phyloP scores from a whole-genome alignment of 768 basidiomycete genomes.

The Auricularia sp. region DNA sequence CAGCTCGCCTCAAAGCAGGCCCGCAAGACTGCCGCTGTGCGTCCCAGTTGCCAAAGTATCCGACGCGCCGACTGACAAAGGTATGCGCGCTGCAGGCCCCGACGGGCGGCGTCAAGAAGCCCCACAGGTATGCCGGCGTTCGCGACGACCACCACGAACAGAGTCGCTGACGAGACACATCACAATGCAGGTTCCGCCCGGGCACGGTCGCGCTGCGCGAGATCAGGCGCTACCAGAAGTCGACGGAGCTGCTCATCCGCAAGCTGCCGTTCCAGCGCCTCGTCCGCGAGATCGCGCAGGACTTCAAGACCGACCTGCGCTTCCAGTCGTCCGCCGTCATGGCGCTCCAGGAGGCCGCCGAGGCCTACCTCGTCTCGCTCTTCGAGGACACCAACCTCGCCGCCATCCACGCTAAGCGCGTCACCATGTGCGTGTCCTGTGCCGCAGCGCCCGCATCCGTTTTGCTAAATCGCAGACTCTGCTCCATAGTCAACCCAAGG shows the following conservation, averaged over 20 bases:
- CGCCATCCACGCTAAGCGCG: slow-evolving; percentile 46
- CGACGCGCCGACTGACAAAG: background rate
- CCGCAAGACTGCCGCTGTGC: slow-evolving; percentile 44
- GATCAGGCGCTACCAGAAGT: slow-evolving; percentile 42
- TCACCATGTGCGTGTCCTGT: slow-evolving; percentile 24
- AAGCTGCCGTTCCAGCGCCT: slow-evolving; percentile 41
- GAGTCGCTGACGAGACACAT: background rate
- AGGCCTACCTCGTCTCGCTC: slow-evolving; percentile 63
- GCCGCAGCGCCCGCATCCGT: too few species aligned
- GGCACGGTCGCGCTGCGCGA: slow-evolving; percentile 72
- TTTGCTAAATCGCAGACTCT: too few species aligned
- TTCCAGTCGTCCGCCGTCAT: slow-evolving; percentile 65
- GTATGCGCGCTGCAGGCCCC: slow-evolving; percentile 24
- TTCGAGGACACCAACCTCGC: slow-evolving; percentile 62
- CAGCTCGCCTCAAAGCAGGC: slow-evolving; percentile 40
- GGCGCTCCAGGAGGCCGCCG: slow-evolving; percentile 40
- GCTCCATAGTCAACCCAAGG: slow-evolving; percentile 64
- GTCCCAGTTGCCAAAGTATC: background rate
- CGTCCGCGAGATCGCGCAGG: slow-evolving; percentile 43
- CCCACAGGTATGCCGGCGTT: slow-evolving; percentile 19
- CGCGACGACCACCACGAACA: slow-evolving; percentile 27
- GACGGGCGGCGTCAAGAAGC: slow-evolving; percentile 30
- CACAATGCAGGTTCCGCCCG: slow-evolving; percentile 40
- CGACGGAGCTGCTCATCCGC: slow-evolving; percentile 39
- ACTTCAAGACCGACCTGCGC: slow-evolving; percentile 62